Evolutionary conservation across 2,329 filamentous ascomycete species (phyloP), one percentile per base, ranked within the genome.

Genomic region (Fusarium redolens): DNA sequence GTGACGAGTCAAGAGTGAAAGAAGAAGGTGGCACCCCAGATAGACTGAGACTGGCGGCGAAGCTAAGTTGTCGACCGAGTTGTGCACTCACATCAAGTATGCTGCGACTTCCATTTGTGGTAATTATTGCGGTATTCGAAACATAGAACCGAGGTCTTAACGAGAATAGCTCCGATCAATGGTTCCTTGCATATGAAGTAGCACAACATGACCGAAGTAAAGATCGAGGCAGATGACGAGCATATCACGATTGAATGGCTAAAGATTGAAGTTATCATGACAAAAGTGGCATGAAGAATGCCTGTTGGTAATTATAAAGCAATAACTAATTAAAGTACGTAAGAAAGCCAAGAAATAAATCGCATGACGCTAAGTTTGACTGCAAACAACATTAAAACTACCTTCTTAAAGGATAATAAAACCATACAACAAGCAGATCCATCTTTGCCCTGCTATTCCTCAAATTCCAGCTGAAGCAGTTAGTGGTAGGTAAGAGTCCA

Each of bases 401-500:
- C 28, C 2, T 20, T 14, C 20, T 5, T 28, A 28, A 9, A 13
- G 22, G 7, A 28, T 7, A 5, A 28, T 10, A 13, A 20, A 10
- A 20, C 17, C 9, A 12, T 6, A 45, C 7, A 14, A 8, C 7
- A 45, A 20, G 3, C 8, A 18, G 15, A 37, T 17, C 9, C 8
- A 37, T 18, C 17, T 4, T 18, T 37, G 10, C 10, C 35, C 10
- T 18, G 4, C 18, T 9, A 10, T 37, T 18, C 15, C 8, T 9
- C 17, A 37, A 37, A 18, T 18, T 17, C 9, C 25, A 47, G 3
- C n/a, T 31, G 9, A 11, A 12, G 5, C 5, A 25, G 22, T 44
- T 54, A 71, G 3, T 38, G 14, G 41, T 73, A 81, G 4, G 54
- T 43, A 35, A 81, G 55, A 25, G 61, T 71, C 48, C 79, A 72